phyloP scores from a whole-genome alignment of 805 yeast species.

The Candida rishiriensis region DNA sequence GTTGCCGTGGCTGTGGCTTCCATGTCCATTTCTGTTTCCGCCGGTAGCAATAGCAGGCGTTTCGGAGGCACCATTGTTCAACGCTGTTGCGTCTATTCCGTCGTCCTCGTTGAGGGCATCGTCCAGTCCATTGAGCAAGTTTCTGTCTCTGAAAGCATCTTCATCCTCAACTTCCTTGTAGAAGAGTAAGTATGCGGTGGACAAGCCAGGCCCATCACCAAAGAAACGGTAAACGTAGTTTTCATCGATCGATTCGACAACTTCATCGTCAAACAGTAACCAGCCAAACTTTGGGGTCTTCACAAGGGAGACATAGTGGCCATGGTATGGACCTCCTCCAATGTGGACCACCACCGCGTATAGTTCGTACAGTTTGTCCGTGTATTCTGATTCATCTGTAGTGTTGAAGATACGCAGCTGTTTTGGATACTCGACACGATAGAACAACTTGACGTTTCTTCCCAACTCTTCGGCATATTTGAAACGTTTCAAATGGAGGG shows the following conservation, averaged over 20 bases:
- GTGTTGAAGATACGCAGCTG: constrained; percentile 67
- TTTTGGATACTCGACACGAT: constrained; percentile 77
- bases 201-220: constrained; percentile 83
- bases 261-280: constrained; percentile 93
- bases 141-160: constrained; percentile 25
- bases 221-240: constrained; percentile 77
- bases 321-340: constrained; percentile 98
- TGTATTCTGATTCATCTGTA: constrained; percentile 46
- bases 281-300: constrained; percentile 78
- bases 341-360: constrained; percentile 88
- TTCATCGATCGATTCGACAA: constrained; percentile 85
- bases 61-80: neutral
- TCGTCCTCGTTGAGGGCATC: constrained; percentile 17
- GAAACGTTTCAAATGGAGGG: constrained; percentile 86
- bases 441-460: constrained; percentile 79
- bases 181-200: constrained; percentile 87
- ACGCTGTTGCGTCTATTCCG: constrained; percentile 3
- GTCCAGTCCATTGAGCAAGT: constrained; percentile 28
- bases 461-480: constrained; percentile 83
- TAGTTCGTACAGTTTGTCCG: constrained; percentile 68
- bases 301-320: constrained; percentile 87
- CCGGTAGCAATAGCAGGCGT: neutral
- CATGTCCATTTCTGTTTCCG: neutral
- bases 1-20: neutral
- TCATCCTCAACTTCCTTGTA: constrained; percentile 57